phyloP scores from a whole-genome alignment of 352 stramenopile species.

The Phytopythium mirpurense region DNA sequence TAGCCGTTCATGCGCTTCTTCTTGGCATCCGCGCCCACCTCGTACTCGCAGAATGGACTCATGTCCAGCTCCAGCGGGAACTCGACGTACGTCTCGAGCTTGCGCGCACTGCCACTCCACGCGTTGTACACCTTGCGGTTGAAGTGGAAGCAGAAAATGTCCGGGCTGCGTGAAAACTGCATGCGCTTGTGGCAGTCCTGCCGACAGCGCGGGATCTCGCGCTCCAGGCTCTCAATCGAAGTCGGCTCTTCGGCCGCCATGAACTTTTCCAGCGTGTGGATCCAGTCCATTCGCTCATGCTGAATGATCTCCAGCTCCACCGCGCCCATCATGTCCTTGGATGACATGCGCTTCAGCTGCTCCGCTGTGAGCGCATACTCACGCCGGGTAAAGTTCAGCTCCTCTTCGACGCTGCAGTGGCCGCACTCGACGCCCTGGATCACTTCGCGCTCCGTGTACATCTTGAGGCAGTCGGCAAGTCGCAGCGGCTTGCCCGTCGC shows the following conservation, averaged over 20 bases:
- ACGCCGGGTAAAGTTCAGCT: conserved; percentile 35
- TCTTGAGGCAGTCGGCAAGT: conserved; percentile 48
- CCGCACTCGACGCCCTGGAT: conserved; percentile 75
- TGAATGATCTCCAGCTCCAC: conserved; percentile 48
- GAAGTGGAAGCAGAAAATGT: conserved; percentile 86
- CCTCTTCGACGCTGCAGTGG: conserved; percentile 55
- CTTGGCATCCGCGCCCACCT: conserved; percentile 30
- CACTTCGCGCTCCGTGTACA: conserved; percentile 65
- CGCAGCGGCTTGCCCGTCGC: conserved; percentile 21
- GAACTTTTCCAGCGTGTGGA: conserved; percentile 46
- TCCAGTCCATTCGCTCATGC: conserved; percentile 60
- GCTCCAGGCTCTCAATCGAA: conserved; percentile 34
- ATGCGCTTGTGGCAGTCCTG: conserved; percentile 57
- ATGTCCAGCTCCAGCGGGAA: conserved; percentile 83
- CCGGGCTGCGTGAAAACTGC: conserved; percentile 73
- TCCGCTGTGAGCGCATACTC: conserved; percentile 21
- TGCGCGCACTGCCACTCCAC: conserved; percentile 54
- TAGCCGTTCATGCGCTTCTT: conserved; percentile 22
- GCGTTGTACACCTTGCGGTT: conserved; percentile 83
- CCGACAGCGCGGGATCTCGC: conserved; percentile 30
- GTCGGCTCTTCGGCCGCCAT: conserved; percentile 24
- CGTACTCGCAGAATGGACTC: conserved; percentile 65
- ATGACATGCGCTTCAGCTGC: conserved; percentile 11
- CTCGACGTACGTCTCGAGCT: conserved; percentile 72
- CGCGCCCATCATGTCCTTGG: conserved; percentile 14